Conservation (phyloP, 1,139 yeast species). For the Diutina catenulata region DNA sequence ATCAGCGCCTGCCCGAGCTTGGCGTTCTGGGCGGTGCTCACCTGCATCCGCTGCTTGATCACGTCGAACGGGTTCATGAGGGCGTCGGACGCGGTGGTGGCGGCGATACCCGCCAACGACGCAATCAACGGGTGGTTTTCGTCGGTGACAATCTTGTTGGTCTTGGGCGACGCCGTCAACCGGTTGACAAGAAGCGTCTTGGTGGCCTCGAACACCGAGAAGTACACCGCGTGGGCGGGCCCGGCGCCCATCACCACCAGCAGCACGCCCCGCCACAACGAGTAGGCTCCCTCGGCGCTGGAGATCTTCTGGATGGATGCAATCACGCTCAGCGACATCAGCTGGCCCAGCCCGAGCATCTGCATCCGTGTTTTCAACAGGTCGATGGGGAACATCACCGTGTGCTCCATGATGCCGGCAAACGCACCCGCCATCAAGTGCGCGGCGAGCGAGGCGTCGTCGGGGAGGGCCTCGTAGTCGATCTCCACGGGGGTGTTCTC, state of each 20-base stretch:
- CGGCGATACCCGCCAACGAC: slow-evolving; percentile 84
- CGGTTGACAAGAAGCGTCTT: slow-evolving; percentile 45
- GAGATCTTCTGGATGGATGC: slow-evolving; percentile 63
- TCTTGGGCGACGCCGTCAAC: slow-evolving; percentile 20
- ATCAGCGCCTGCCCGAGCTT: slow-evolving; percentile 2
- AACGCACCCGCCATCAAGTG: slow-evolving; percentile 89
- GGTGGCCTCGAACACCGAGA: slow-evolving; percentile 86
- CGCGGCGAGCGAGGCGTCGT: slow-evolving; percentile 70
- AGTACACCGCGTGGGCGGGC: slow-evolving; percentile 97
- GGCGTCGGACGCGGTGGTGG: slow-evolving; percentile 89
- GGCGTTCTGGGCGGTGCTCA: slow-evolving; percentile 11
- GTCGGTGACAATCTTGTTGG: slow-evolving; percentile 37
- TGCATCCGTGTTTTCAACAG: slow-evolving; percentile 96
- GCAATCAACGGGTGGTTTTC: slow-evolving; percentile 75
- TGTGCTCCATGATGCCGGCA: slow-evolving; percentile 98
- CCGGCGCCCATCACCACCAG: slow-evolving; percentile 97
- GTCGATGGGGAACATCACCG: slow-evolving; percentile 94
- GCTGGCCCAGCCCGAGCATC: slow-evolving; percentile 28
- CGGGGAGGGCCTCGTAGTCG: slow-evolving; percentile 90
- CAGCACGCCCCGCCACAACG: slow-evolving; percentile 91
- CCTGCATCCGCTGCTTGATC: slow-evolving; percentile 60
- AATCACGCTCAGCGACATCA: slow-evolving; percentile 23
- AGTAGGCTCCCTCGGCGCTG: slow-evolving; percentile 80
- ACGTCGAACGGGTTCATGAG: slow-evolving; percentile 98
- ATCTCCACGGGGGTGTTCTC: slow-evolving; percentile 32